These are phyloP conservation scores for Imleria badia DNA, from an alignment of 768 basidiomycete genomes.

Conservation along the genomic window DNA sequence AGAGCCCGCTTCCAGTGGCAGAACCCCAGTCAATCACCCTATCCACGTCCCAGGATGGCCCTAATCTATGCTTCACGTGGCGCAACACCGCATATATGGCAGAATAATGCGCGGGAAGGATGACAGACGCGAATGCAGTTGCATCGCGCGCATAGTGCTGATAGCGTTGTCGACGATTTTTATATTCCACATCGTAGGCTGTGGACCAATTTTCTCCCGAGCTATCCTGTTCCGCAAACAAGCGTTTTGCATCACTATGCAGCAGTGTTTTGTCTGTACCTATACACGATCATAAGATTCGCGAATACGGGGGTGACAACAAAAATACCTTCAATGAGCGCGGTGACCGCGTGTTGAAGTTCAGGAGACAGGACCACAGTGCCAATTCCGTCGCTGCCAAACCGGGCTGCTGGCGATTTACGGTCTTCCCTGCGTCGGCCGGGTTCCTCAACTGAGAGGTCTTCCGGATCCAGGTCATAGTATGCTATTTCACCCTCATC, in stretches of 20 bases:
- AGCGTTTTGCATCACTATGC: conserved; percentile 68
- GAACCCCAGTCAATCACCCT: conserved; percentile 83
- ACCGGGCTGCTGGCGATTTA: conserved; percentile 80
- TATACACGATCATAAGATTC: conserved; percentile 28
- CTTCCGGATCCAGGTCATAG: conserved; percentile 36
- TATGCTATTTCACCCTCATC: conserved; percentile 33
- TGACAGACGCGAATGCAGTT: conserved; percentile 81
- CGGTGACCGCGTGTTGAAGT: conserved; percentile 62
- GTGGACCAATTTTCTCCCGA: conserved; percentile 50
- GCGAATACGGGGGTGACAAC: conserved; percentile 2
- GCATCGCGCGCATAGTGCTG: conserved; percentile 70
- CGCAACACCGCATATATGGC: conserved; percentile 74
- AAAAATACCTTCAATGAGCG: conserved; percentile 60
- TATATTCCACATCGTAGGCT: conserved; percentile 57
- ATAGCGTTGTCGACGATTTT: conserved; percentile 53
- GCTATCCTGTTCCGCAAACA: conserved; percentile 48
- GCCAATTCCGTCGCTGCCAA: conserved; percentile 74
- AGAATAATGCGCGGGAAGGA: conserved; percentile 84
- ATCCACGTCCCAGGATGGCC: conserved; percentile 56
- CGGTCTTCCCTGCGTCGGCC: conserved; percentile 37
- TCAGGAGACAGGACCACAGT: conserved; percentile 71
- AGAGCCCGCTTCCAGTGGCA: conserved; percentile 79
- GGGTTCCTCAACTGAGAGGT: conserved; percentile 27
- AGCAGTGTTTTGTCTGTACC: conserved; percentile 64
- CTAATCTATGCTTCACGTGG: conserved; percentile 63